Base-by-base conservation (phyloP, 108 stramenopile species). In the Pinguiococcus pyrenoidosus region DNA sequence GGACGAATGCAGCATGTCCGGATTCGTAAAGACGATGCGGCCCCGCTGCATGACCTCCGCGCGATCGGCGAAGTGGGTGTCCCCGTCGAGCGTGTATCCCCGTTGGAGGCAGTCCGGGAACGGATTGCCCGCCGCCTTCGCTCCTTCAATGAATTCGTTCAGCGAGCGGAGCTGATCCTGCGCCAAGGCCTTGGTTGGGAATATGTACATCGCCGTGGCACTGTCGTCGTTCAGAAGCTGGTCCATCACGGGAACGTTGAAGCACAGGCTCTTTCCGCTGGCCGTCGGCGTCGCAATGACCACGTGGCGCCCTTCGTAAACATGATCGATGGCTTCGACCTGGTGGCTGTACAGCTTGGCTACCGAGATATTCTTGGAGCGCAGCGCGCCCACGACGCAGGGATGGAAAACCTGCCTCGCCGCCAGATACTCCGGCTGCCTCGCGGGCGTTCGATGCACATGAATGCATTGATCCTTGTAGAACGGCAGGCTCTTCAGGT, bases 151-250 rank as follows among this genome's bases (percentile, higher is more conserved):
- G 24, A 78, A 49, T 22, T 51, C 37, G 41, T 51, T 27, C 13
- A 89, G 54, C 51, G 85, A 78, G 13, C 78, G 68, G 14, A 85
- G 49, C 72, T 96, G 95, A 73, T 96, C 95, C 62, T 96, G 89
- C 8, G 95, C 95, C 39, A 96, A 54, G 7, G 95, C 91, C 51
- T 96, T 96, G 21, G 95, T 96, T 0, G 95, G 95, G 54, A 92
- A 96, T 8, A 96, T 46, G 16, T 88, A 65, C 16, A 96, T 38
- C 1, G 85, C 74, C 14, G 32, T 30, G 1, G 65, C 17, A 32
- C 12, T 30, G 3, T n/a, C 64, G 43, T 42, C 40, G 2, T 1
- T n/a, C 29, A 82, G 37, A 1, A 80, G 78, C 6, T 66, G 53
- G 8, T 80, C 56, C 46, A 89, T 37, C 18, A 83, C 81, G 1